Base-by-base conservation (phyloP, 2,329 filamentous ascomycete species). In the Talaromyces marneffei region DNA sequence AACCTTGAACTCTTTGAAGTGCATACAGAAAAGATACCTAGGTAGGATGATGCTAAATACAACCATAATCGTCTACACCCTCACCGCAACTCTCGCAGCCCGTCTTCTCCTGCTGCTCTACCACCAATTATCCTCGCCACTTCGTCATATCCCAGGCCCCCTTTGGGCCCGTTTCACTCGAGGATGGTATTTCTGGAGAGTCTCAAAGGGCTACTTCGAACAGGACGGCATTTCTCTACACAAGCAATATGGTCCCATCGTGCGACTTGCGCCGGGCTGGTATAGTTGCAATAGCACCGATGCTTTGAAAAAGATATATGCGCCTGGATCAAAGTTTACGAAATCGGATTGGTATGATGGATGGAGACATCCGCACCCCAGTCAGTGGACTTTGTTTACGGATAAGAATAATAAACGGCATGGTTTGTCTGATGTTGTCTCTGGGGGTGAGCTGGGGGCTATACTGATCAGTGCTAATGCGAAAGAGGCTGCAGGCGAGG, bases 71-170 rank as follows among this genome's bases (percentile, higher is more conserved):
- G 1, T 57, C n/a, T 23, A 12, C 29, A 27, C 40, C 3, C 40
- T 57, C 18, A 18, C 27, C 10, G 55, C 55, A 46, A 25, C 18
- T 25, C 8, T 57, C 12, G 42, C 42, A n/a, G 16, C 64, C 14
- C 62, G 64, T 12, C 14, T 69, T 10, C 20, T 70, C 12, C 27
- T 63, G 8, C 61, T 65, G 20, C 42, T 73, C 23, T 64, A 67
- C 33, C 62, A 58, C 37, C 64, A 66, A 37, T 54, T 71, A 44
- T 63, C 62, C 2, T 73, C 72, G 14, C 77, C 78, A 2, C 70
- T 78, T 3, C 71, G 71, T 37, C 65, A 65, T 6, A 69, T 82
- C 20, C 80, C 80, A 0, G 80, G 80, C 0, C 80, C 80, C 0
- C 75, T 79, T 46, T 68, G 72, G 39, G 72, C 80, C 10, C 71